phyloP scores from a whole-genome alignment of 78 protist species.

The Emiliania huxleyi region DNA sequence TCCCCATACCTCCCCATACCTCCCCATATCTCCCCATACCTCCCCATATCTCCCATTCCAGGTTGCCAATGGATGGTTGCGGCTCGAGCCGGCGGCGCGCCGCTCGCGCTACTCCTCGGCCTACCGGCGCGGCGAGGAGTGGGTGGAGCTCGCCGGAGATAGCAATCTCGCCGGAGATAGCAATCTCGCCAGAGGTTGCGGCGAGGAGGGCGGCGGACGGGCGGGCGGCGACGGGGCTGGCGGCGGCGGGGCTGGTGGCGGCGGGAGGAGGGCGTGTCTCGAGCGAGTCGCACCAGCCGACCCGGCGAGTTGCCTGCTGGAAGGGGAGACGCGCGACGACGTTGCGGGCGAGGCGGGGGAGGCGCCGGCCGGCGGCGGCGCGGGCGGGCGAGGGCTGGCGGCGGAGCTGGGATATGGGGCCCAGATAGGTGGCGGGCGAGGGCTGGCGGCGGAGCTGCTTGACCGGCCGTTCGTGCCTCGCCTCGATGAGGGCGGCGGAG shows the following conservation, averaged over 20 bases:
- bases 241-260: too few relatives aligned
- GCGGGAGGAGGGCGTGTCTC: too few relatives aligned
- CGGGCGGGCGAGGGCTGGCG: background rate
- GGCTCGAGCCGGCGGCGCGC: background rate
- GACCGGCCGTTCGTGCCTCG: background rate
- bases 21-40: too few relatives aligned
- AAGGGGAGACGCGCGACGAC: background rate
- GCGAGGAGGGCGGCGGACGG: too few relatives aligned
- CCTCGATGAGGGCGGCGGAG: background rate
- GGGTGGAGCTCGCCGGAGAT: too few relatives aligned
- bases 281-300: too few relatives aligned
- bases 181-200: too few relatives aligned
- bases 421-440: background rate
- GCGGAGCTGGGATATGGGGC: background rate
- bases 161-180: too few relatives aligned
- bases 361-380: background rate
- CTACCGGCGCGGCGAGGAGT: background rate
- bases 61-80: too few relatives aligned
- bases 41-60: too few relatives aligned
- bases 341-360: background rate
- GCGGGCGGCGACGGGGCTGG: too few relatives aligned
- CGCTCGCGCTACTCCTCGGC: background rate
- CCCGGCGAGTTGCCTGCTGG: background rate
- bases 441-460: background rate
- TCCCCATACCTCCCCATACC: too few relatives aligned